These are phyloP conservation scores for Metarhizium robertsii DNA, from an alignment of 2,329 filamentous ascomycete species.

Conservation along the genomic window DNA sequence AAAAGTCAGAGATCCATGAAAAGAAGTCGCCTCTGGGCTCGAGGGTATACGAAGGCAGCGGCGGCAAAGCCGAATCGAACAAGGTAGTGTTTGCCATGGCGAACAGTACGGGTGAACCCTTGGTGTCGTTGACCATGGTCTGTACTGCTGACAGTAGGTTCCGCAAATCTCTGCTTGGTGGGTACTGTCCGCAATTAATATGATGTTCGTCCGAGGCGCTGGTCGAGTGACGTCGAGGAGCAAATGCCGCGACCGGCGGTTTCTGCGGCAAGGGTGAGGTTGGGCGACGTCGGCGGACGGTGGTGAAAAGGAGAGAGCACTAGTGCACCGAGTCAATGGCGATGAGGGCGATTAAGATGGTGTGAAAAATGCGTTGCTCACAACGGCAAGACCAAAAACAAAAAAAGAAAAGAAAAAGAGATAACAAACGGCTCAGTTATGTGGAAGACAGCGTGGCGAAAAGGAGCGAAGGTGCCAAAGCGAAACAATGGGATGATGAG, in stretches of 20 bases:
- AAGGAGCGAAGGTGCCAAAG: neutral
- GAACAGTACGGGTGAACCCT: constrained; percentile 18
- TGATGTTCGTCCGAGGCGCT: neutral
- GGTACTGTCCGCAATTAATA: neutral
- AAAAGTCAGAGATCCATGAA: constrained; percentile 71
- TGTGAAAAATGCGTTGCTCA: neutral
- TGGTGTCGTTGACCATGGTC: constrained; percentile 31
- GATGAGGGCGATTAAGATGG: neutral
- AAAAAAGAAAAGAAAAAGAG: neutral
- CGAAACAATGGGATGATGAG: neutral
- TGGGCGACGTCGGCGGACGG: neutral
- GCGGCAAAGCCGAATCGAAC: constrained; percentile 57
- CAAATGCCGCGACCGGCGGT: neutral
- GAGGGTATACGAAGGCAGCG: constrained; percentile 74
- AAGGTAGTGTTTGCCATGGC: constrained; percentile 44
- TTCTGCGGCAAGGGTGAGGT: neutral
- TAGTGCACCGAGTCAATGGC: neutral
- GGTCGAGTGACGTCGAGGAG: neutral
- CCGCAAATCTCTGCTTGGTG: neutral
- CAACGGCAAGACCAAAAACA: neutral
- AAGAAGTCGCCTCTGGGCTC: constrained; percentile 62
- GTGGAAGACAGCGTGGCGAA: neutral
- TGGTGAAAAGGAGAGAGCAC: neutral
- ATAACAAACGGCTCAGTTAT: neutral
- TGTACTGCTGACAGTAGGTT: neutral